Conservation (phyloP, 2,329 filamentous ascomycete species). For the Beauveria asiatica region DNA sequence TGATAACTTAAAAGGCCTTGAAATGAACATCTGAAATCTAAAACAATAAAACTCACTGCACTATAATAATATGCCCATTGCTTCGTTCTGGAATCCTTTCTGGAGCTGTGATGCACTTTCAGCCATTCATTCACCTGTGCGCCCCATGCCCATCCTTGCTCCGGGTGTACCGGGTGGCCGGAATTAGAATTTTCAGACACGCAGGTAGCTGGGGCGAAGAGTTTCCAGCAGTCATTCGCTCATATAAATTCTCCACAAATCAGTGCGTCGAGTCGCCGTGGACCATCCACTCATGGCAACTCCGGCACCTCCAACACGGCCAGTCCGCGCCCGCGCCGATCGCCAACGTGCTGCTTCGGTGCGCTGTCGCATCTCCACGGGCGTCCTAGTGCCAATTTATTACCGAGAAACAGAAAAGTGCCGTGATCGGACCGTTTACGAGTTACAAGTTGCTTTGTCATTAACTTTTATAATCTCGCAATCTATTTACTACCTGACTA, state of each 20-base stretch:
- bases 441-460: background rate
- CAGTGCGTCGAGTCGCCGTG: background rate
- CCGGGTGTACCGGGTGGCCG: background rate
- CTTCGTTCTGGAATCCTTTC: background rate
- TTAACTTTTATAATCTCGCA: background rate
- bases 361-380: background rate
- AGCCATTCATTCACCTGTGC: background rate
- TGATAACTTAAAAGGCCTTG: background rate
- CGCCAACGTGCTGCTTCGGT: background rate
- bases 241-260: background rate
- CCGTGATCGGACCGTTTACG: background rate
- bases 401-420: background rate
- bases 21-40: background rate
- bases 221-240: no score
- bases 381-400: background rate
- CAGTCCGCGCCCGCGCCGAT: conserved; percentile 1
- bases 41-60: background rate
- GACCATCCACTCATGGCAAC: conserved; percentile 2
- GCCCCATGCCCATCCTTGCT: background rate
- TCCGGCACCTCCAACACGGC: conserved; percentile 3
- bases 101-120: background rate
- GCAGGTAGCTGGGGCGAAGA: background rate
- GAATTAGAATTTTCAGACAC: background rate
- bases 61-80: background rate
- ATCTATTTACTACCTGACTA: no score